Evolutionary conservation across 495 filamentous ascomycete species (phyloP).

Genomic region (Penicillium fimorum): DNA sequence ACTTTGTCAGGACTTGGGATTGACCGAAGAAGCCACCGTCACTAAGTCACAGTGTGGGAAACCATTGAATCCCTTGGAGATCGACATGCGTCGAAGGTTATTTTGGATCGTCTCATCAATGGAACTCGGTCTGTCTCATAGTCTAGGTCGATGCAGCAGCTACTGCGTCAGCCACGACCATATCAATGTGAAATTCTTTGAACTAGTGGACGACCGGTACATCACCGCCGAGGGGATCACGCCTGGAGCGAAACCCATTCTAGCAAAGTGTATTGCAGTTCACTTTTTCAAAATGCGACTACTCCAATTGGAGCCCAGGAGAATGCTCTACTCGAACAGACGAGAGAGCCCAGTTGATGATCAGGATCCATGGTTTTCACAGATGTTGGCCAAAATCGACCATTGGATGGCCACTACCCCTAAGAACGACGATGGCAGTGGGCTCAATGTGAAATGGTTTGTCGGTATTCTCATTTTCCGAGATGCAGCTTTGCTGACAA

Average conservation of each 20-base stretch:
- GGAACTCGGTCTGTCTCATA: constrained; percentile 84
- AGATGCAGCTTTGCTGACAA: constrained; percentile 15
- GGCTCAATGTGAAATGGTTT: constrained; percentile 64
- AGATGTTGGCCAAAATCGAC: constrained; percentile 74
- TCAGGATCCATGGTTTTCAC: constrained; percentile 76
- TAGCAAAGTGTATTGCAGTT: constrained; percentile 81
- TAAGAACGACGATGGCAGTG: constrained; percentile 59
- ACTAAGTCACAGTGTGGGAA: constrained; percentile 49
- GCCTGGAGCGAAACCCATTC: constrained; percentile 59
- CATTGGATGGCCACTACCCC: constrained; percentile 67
- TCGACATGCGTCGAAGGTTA: constrained; percentile 84
- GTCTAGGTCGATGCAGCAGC: constrained; percentile 76
- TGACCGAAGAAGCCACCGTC: constrained; percentile 83
- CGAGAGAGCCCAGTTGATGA: constrained; percentile 69
- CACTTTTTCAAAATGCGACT: constrained; percentile 92
- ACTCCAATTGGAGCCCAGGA: constrained; percentile 80
- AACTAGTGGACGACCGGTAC: constrained; percentile 70
- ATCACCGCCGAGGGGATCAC: constrained; percentile 77
- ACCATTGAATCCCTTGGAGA: constrained; percentile 59
- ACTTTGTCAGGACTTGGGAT: constrained; percentile 80
- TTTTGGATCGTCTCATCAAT: constrained; percentile 83
- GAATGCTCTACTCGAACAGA: constrained; percentile 79
- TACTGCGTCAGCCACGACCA: constrained; percentile 77
- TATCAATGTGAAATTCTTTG: constrained; percentile 79
- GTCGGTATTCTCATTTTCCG: neutral